These are phyloP conservation scores for Saccharomycopsis vini DNA, from an alignment of 805 yeast species.

Conservation along the genomic window DNA sequence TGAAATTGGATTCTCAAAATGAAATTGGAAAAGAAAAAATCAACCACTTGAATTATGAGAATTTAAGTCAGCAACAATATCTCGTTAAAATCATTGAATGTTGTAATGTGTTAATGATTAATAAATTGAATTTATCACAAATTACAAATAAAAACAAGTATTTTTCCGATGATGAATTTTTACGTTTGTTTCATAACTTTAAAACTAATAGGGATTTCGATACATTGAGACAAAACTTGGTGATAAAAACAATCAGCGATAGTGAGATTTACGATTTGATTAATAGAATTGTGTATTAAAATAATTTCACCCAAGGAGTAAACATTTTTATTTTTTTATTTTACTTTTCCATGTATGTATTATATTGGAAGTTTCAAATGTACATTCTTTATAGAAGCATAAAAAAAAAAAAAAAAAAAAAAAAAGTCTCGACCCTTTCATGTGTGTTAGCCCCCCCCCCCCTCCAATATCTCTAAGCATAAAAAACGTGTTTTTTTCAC, in stretches of 20 bases:
- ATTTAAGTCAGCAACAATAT: slow-evolving; percentile 5
- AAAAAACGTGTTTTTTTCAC: too few species aligned
- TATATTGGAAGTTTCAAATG: too few species aligned
- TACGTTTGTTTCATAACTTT: neutral
- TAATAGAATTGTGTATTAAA: slow-evolving; percentile 5
- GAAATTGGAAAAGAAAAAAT: neutral
- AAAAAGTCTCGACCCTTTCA: too few species aligned
- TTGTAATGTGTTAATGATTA: slow-evolving; percentile 14
- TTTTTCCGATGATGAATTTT: neutral
- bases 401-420: too few species aligned
- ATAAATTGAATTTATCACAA: neutral
- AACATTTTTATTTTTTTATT: too few species aligned
- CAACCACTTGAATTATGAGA: slow-evolving; percentile 1
- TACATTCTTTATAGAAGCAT: neutral
- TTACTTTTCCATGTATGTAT: too few species aligned
- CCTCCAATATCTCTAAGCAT: too few species aligned
- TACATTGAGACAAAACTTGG: neutral
- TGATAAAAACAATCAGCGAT: slow-evolving; percentile 3
- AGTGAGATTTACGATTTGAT: slow-evolving; percentile 16
- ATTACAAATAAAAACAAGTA: neutral
- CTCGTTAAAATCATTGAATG: slow-evolving; percentile 14
- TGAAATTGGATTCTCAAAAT: slow-evolving; percentile 1
- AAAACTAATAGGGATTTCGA: slow-evolving; percentile 3
- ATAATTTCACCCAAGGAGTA: too few species aligned
- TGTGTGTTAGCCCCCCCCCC: too few species aligned